phyloP scores from a whole-genome alignment of 2,329 filamentous ascomycete genomes.

The Conoideocrella luteorostrata region DNA sequence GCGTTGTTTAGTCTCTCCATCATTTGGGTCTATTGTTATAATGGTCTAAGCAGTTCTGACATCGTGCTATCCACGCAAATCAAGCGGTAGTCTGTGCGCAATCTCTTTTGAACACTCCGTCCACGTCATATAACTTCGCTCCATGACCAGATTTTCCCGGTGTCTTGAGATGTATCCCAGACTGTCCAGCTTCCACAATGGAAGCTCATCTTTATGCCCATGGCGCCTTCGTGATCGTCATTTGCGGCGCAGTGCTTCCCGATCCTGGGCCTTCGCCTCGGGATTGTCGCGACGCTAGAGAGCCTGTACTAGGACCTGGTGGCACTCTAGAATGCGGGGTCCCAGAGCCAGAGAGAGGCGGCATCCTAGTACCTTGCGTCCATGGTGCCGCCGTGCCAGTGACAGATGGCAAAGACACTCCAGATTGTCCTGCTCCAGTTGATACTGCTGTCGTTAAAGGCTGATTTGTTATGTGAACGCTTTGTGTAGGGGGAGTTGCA shows the following conservation, averaged over 20 bases:
- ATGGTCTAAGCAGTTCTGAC: slow-evolving; percentile 9
- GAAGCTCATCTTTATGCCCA: slow-evolving; percentile 32
- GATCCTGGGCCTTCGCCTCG: slow-evolving; percentile 14
- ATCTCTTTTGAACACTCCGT: too few relatives aligned
- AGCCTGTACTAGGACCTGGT: slow-evolving; percentile 22
- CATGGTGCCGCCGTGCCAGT: slow-evolving; percentile 38
- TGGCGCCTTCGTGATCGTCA: slow-evolving; percentile 38
- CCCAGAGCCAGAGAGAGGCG: slow-evolving; percentile 25
- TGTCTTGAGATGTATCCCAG: too few relatives aligned
- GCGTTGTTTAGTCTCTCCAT: slow-evolving; percentile 8
- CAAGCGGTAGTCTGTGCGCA: too few relatives aligned
- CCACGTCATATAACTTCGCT: too few relatives aligned
- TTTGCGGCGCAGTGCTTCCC: slow-evolving; percentile 31
- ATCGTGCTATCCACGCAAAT: neutral
- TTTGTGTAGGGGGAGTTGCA: slow-evolving; percentile 41
- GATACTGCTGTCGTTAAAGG: slow-evolving; percentile 22
- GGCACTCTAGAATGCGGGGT: slow-evolving; percentile 33
- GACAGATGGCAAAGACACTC: slow-evolving; percentile 15
- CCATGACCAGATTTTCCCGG: neutral
- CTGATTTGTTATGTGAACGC: slow-evolving; percentile 53
- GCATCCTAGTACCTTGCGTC: slow-evolving; percentile 35
- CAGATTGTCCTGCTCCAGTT: slow-evolving; percentile 10
- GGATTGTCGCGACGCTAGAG: slow-evolving; percentile 15
- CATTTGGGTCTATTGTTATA: slow-evolving; percentile 10
- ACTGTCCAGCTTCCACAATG: too few relatives aligned